These are phyloP conservation scores for Typha latifolia DNA, from an alignment of 176 grass and related monocot species.

Conservation along the genomic window DNA sequence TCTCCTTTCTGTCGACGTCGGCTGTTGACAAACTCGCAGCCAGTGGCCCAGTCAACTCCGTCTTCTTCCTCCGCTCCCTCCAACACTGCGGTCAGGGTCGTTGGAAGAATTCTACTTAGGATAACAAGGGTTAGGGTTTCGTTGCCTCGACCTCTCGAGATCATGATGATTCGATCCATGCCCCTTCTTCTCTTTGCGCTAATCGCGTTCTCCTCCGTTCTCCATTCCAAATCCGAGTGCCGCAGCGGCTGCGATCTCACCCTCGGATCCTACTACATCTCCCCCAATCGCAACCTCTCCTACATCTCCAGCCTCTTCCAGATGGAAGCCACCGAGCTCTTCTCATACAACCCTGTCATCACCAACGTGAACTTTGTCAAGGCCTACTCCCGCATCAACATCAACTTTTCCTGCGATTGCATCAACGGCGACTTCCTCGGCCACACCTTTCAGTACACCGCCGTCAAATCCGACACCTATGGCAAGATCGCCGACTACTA, in stretches of 20 bases:
- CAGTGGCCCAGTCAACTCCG: no score
- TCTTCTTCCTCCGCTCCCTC: no score
- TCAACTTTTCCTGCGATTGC: conserved; percentile 43
- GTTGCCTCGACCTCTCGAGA: background rate
- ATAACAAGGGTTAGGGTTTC: background rate
- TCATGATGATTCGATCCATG: background rate
- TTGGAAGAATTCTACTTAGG: no score
- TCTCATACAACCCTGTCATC: conserved; percentile 22
- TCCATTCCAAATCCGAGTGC: conserved; percentile 19
- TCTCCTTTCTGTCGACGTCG: no score
- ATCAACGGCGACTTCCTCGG: conserved; percentile 37
- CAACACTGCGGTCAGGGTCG: no score
- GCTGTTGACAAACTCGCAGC: no score
- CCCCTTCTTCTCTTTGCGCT: background rate
- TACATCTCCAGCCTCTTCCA: conserved; percentile 35
- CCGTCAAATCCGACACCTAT: conserved; percentile 11
- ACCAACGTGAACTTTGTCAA: conserved; percentile 4
- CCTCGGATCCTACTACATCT: conserved; percentile 47
- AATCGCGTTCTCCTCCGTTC: background rate
- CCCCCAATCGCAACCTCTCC: conserved; percentile 24
- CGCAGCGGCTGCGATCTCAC: conserved; percentile 31
- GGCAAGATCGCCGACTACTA: background rate
- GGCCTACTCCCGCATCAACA: conserved; percentile 11
- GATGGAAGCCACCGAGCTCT: background rate
- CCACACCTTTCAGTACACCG: conserved; percentile 16